These are phyloP conservation scores for Apiospora phragmitis DNA, from an alignment of 2,329 filamentous ascomycete species.

Conservation along the genomic window DNA sequence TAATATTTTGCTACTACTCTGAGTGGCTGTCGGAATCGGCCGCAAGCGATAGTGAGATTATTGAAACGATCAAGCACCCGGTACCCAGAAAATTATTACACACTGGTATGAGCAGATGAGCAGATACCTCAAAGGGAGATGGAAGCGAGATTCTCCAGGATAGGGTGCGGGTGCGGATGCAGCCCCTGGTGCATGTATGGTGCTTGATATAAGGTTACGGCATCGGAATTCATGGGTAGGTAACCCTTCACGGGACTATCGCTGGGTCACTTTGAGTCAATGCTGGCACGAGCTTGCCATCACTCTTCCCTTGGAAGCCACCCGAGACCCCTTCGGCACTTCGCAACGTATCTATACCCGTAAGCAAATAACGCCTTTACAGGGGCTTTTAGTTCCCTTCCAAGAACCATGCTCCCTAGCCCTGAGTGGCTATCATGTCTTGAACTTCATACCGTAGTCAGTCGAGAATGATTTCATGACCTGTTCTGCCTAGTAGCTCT, in stretches of 20 bases:
- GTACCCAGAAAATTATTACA: not conserved
- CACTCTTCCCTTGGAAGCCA: not conserved
- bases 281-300: not conserved
- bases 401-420: not conserved
- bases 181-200: not conserved
- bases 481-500: not conserved
- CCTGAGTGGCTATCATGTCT: not conserved
- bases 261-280: not conserved
- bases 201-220: slow-evolving; percentile 2
- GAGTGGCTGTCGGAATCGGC: not conserved
- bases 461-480: not conserved
- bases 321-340: not conserved
- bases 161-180: not conserved
- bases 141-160: not conserved
- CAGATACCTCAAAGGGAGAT: not conserved
- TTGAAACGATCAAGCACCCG: not conserved
- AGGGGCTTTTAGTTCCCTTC: not conserved
- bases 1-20: not conserved
- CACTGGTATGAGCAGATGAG: not conserved
- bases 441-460: not conserved
- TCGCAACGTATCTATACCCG: not conserved
- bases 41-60: not conserved
- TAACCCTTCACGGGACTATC: not conserved
- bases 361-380: not conserved
- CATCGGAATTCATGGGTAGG: not conserved